Percentiles rank a stretch among this genome's conserved stretches.
phyloP scores from a whole-genome alignment of 306 rosid species.

The Vachellia pachyceras region DNA sequence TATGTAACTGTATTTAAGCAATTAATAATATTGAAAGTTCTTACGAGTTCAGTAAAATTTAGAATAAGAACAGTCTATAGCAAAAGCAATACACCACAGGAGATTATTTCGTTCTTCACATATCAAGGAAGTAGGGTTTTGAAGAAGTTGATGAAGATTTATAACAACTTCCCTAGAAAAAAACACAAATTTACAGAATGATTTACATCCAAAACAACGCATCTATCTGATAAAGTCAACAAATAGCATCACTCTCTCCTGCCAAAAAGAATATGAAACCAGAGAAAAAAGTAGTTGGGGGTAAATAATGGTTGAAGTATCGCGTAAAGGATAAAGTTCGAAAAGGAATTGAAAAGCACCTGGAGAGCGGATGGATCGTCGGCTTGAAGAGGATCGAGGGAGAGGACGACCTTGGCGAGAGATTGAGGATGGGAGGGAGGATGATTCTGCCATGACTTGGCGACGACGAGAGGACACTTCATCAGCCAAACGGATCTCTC shows the following conservation, averaged over 20 bases:
- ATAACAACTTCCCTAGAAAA: background rate
- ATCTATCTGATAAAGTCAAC: background rate
- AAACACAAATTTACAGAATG: background rate
- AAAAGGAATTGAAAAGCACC: conserved; percentile 44
- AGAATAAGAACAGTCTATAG: background rate
- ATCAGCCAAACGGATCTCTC: conserved; percentile 97
- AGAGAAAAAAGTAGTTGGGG: background rate
- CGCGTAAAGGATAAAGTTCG: background rate
- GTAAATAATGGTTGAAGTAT: background rate
- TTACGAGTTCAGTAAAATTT: background rate
- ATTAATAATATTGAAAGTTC: background rate
- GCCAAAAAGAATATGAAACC: background rate
- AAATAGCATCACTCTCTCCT: background rate
- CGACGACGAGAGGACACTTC: conserved; percentile 90
- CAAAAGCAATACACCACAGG: background rate
- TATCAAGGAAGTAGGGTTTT: background rate
- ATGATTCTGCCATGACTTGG: conserved; percentile 89
- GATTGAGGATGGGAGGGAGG: conserved; percentile 76
- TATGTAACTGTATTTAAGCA: background rate
- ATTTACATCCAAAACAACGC: background rate
- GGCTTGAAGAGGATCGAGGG: conserved; percentile 87
- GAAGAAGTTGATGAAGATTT: conserved; percentile 1
- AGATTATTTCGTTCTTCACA: background rate
- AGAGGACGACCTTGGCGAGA: conserved; percentile 87
- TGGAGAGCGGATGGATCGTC: conserved; percentile 79